phyloP scores from a whole-genome alignment of 805 yeast species.

The Ogataea naganishii region DNA sequence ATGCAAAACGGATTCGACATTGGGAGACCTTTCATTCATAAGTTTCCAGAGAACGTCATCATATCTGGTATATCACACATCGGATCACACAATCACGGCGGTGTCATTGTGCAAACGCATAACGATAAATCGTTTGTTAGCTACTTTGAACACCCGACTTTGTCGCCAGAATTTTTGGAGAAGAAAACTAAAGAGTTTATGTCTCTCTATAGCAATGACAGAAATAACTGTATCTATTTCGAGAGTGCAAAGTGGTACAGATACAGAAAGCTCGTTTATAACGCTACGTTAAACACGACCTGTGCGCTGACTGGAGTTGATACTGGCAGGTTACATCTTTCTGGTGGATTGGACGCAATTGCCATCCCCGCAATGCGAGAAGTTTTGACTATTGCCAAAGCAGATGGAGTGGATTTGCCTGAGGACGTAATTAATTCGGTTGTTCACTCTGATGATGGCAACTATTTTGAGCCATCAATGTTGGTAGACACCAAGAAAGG shows the following conservation, averaged over 20 bases:
- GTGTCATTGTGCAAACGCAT: constrained; percentile 36
- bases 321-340: constrained; percentile 41
- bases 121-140: constrained; percentile 44
- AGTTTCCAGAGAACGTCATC: constrained; percentile 40
- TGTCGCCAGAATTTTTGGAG: constrained; percentile 22
- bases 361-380: constrained; percentile 61
- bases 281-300: constrained; percentile 56
- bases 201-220: constrained; percentile 33
- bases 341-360: constrained; percentile 33
- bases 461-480: constrained; percentile 65
- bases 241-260: constrained; percentile 43
- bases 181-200: constrained; percentile 35
- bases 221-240: constrained; percentile 31
- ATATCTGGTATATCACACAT: constrained; percentile 59
- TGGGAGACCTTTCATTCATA: constrained; percentile 44
- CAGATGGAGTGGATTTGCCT: constrained; percentile 54
- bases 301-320: constrained; percentile 53
- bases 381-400: constrained; percentile 53
- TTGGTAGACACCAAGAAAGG: constrained; percentile 56
- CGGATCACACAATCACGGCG: constrained; percentile 47
- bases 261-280: constrained; percentile 63
- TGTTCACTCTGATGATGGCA: constrained; percentile 50
- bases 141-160: constrained; percentile 35
- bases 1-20: constrained; percentile 63
- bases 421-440: constrained; percentile 38